phyloP scores from a whole-genome alignment of 176 grass and related monocot species.

The Oryza glumipatula region DNA sequence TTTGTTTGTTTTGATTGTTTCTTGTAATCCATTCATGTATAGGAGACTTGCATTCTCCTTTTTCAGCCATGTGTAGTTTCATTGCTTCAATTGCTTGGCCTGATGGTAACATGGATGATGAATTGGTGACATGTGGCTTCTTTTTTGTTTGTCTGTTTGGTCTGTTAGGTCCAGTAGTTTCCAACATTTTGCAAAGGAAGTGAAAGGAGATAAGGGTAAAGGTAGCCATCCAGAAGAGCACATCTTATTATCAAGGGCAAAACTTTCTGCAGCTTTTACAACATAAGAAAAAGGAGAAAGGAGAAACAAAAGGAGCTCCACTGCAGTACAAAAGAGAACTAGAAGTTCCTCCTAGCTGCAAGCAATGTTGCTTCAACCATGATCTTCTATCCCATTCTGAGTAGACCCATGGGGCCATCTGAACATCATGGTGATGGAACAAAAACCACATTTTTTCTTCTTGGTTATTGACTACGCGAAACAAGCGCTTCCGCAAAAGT shows the following conservation, averaged over 20 bases:
- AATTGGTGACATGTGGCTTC: background rate
- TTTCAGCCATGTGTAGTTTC: background rate
- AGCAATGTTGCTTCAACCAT: constrained; percentile 10
- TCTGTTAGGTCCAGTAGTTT: background rate
- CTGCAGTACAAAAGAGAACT: constrained; percentile 26
- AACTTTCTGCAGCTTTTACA: constrained; percentile 7
- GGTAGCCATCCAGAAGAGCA: constrained; percentile 3
- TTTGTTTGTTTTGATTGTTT: background rate
- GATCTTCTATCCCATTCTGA: background rate
- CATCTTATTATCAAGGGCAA: background rate
- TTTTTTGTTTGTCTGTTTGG: background rate
- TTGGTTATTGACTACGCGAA: constrained; percentile 40
- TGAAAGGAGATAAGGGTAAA: background rate
- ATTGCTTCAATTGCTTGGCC: background rate
- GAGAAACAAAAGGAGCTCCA: background rate
- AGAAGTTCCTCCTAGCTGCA: constrained; percentile 29
- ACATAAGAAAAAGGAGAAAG: background rate
- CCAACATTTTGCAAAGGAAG: background rate
- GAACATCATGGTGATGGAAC: background rate
- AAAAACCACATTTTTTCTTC: background rate
- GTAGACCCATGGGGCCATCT: background rate
- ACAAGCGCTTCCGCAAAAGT: constrained; percentile 50
- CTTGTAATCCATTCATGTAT: background rate
- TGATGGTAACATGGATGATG: background rate
- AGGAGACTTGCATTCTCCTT: background rate